Evolutionary conservation across 768 basidiomycete genomes (phyloP).

Genomic region (Gymnopilus dilepis): DNA sequence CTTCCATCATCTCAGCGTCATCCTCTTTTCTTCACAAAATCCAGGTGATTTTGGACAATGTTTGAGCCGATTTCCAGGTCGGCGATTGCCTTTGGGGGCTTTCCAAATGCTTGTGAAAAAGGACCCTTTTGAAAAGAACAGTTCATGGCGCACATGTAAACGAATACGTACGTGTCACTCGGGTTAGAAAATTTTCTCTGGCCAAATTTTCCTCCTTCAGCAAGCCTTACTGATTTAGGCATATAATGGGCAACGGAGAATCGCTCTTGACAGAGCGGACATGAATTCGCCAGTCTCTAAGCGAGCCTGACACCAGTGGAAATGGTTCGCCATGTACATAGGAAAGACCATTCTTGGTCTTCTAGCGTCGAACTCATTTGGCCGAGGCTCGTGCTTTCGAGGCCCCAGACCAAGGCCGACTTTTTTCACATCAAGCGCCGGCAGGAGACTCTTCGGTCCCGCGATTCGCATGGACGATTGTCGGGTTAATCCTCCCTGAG

Average conservation of each 20-base stretch:
- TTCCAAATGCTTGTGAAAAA: slow-evolving; percentile 2
- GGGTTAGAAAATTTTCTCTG: neutral
- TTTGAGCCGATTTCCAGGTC: neutral
- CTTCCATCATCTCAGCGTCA: neutral
- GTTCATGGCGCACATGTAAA: neutral
- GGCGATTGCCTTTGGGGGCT: neutral
- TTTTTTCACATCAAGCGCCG: neutral
- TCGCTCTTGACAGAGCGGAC: neutral
- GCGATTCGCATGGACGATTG: slow-evolving; percentile 1
- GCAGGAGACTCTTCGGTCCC: slow-evolving; percentile 1
- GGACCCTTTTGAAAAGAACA: neutral
- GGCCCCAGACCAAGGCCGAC: neutral
- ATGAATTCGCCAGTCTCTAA: neutral
- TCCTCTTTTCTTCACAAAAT: neutral
- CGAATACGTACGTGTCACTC: neutral
- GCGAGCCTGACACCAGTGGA: neutral
- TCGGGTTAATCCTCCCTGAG: neutral
- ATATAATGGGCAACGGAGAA: neutral
- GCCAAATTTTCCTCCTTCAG: neutral
- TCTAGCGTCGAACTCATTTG: too few relatives aligned
- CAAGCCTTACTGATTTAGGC: neutral
- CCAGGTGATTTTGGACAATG: neutral
- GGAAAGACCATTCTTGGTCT: too few relatives aligned
- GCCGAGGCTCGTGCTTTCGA: neutral
- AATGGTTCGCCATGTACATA: neutral